These are phyloP conservation scores for Globisporangium okanoganense DNA, from an alignment of 352 stramenopile genomes.

Conservation along the genomic window DNA sequence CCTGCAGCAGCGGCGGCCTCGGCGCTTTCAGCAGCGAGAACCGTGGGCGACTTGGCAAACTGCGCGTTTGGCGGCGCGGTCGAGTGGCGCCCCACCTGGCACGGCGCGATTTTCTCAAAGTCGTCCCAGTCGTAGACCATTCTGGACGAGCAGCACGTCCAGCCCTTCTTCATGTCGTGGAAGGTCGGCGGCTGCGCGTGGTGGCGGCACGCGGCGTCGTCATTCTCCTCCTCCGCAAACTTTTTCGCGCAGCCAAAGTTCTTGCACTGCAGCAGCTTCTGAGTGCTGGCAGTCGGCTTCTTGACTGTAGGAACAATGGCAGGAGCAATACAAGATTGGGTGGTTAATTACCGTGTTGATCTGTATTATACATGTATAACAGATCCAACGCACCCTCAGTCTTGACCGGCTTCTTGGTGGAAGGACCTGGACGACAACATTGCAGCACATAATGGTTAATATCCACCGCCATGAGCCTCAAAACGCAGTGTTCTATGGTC, in stretches of 20 bases:
- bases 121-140: constrained; percentile 96
- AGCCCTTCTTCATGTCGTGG: constrained; percentile 91
- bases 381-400: constrained; percentile 24
- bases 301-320: neutral
- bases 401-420: constrained; percentile 50
- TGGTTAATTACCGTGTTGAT: too few species aligned
- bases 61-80: constrained; percentile 57
- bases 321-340: too few species aligned
- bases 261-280: constrained; percentile 75
- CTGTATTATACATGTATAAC: too few species aligned
- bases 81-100: constrained; percentile 67
- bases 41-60: constrained; percentile 80
- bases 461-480: too few species aligned
- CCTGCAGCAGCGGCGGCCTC: constrained; percentile 19
- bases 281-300: neutral
- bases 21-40: constrained; percentile 56
- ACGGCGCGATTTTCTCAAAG: constrained; percentile 89
- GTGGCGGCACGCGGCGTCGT: constrained; percentile 67
- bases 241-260: constrained; percentile 86
- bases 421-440: constrained; percentile 24
- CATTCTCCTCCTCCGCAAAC: constrained; percentile 76
- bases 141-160: constrained; percentile 85
- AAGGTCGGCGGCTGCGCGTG: constrained; percentile 82
- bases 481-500: too few species aligned
- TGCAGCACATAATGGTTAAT: neutral